A percentile compares a stretch with the other conserved stretches of the same genome.
These are phyloP conservation scores for Glutinoglossum americanum DNA, from an alignment of 495 filamentous ascomycete genomes.

Conservation along the genomic window DNA sequence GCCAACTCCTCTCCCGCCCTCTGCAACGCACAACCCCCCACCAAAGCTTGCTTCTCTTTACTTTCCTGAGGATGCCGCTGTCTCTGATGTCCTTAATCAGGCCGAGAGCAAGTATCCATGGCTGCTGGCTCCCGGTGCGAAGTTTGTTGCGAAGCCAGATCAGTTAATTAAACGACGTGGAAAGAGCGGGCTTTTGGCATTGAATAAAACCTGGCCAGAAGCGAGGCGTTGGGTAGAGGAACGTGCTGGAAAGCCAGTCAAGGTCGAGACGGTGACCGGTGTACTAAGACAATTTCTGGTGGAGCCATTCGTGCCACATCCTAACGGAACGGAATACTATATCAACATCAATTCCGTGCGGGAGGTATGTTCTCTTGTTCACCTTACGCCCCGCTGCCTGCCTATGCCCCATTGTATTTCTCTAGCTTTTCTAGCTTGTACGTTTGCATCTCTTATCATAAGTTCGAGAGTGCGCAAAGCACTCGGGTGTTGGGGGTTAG, in stretches of 20 bases:
- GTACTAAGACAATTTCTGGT: constrained; percentile 87
- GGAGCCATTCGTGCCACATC: constrained; percentile 94
- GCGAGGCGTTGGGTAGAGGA: constrained; percentile 81
- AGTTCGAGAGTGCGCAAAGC: too few relatives aligned
- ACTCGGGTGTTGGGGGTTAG: not conserved
- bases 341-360: constrained; percentile 89
- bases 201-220: constrained; percentile 96
- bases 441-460: not conserved
- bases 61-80: constrained; percentile 73
- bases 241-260: constrained; percentile 71
- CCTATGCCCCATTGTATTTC: not conserved
- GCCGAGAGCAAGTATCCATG: constrained; percentile 91
- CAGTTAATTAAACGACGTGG: constrained; percentile 98
- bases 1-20: constrained; percentile 74
- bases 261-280: constrained; percentile 82
- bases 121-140: constrained; percentile 59
- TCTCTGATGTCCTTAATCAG: constrained; percentile 76
- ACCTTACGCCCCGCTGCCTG: not conserved
- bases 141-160: constrained; percentile 98
- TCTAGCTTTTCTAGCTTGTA: not conserved
- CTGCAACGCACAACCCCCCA: constrained; percentile 77
- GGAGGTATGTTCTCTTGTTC: constrained; percentile 37
- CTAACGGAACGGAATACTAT: constrained; percentile 86
- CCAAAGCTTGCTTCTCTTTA: constrained; percentile 75
- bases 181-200: constrained; percentile 87